phyloP scores from a whole-genome alignment of 192 early-diverging fungal genomes.

The Lobosporangium transversale region DNA sequence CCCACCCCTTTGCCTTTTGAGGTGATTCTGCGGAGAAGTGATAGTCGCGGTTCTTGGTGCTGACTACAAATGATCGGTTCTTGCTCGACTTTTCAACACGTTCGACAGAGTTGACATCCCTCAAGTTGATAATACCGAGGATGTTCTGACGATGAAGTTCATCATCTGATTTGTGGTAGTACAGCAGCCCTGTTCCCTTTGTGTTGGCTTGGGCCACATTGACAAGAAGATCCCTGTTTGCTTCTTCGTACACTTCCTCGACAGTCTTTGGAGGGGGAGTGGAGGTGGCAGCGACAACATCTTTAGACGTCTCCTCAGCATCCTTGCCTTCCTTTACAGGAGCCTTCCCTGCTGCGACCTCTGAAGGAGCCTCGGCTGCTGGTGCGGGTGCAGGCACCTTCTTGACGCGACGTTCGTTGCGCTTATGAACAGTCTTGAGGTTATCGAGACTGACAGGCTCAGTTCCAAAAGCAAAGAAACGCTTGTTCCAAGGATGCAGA shows the following conservation, averaged over 20 bases:
- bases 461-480: constrained; percentile 51
- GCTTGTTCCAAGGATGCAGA: constrained; percentile 50
- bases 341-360: constrained; percentile 29
- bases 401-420: constrained; percentile 50
- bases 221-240: constrained; percentile 32
- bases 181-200: constrained; percentile 49
- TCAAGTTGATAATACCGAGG: constrained; percentile 51
- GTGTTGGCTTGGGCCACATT: constrained; percentile 53
- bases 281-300: constrained; percentile 1
- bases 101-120: constrained; percentile 51
- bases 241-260: constrained; percentile 41
- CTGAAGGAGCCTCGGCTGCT: constrained; percentile 10
- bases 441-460: constrained; percentile 34
- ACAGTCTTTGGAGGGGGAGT: constrained; percentile 21
- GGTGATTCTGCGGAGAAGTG: constrained; percentile 46
- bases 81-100: constrained; percentile 44
- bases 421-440: constrained; percentile 38
- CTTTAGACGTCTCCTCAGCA: constrained; percentile 6
- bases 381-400: constrained; percentile 22
- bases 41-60: constrained; percentile 51
- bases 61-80: constrained; percentile 49
- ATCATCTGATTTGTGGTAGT: constrained; percentile 54
- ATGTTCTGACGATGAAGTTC: constrained; percentile 29
- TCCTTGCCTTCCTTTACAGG: constrained; percentile 12
- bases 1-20: constrained; percentile 50